phyloP scores from a whole-genome alignment of 164 flowering plant species.

The Umbilicus rupestris region DNA sequence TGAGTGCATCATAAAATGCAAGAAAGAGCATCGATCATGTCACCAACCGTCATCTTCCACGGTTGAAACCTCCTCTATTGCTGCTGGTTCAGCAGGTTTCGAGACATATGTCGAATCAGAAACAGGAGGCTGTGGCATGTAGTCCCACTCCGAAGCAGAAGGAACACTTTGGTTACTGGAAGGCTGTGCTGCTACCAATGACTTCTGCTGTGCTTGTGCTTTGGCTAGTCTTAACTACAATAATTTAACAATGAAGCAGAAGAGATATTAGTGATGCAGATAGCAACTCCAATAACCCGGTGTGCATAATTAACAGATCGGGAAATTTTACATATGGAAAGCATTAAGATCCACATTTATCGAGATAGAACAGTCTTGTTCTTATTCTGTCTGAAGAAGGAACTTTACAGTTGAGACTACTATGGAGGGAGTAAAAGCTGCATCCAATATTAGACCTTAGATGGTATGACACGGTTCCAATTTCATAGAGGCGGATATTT shows the following conservation, averaged over 20 bases:
- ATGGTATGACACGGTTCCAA: too few relatives aligned
- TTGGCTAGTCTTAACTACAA: slow-evolving; percentile 1
- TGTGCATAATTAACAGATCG: too few relatives aligned
- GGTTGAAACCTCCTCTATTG: slow-evolving; percentile 35
- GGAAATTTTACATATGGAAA: too few relatives aligned
- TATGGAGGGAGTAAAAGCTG: too few relatives aligned
- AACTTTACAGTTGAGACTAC: too few relatives aligned
- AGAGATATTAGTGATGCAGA: too few relatives aligned
- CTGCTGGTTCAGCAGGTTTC: slow-evolving; percentile 34
- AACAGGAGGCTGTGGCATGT: slow-evolving; percentile 26
- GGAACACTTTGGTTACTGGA: slow-evolving; percentile 24
- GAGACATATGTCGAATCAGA: slow-evolving; percentile 22
- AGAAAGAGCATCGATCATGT: background rate
- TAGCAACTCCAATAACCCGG: too few relatives aligned
- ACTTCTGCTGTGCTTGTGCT: slow-evolving; percentile 51
- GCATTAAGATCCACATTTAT: too few relatives aligned
- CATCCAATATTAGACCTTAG: too few relatives aligned
- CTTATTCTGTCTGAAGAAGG: too few relatives aligned
- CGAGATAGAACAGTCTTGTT: too few relatives aligned
- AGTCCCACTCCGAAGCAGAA: slow-evolving; percentile 53
- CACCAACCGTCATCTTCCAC: slow-evolving; percentile 52
- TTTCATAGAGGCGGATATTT: background rate
- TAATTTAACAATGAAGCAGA: background rate
- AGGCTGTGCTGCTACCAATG: slow-evolving; percentile 24
- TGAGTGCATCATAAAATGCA: too few relatives aligned